These are phyloP conservation scores for Citrus unshiu DNA, from an alignment of 345 rosid species.

Conservation along the genomic window DNA sequence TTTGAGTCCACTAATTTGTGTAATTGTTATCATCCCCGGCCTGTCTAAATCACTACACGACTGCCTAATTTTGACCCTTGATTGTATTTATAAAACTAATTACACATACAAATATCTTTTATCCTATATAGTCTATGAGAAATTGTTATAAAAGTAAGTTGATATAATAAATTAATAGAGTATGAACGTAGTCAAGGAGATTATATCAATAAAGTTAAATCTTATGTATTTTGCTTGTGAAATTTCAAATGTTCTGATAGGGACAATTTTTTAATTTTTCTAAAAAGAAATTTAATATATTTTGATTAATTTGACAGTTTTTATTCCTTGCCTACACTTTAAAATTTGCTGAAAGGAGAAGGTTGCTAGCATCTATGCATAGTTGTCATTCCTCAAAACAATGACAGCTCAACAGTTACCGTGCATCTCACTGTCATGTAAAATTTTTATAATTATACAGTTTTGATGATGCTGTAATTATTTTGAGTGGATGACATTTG, in stretches of 20 bases:
- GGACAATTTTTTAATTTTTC: not conserved
- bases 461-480: constrained; percentile 17
- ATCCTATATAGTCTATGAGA: not conserved
- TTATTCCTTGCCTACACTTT: not conserved
- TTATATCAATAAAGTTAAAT: not conserved
- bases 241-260: not conserved
- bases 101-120: not conserved
- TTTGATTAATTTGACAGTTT: not conserved
- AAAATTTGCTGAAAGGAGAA: not conserved
- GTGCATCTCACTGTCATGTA: constrained; percentile 13
- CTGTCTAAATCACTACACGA: not conserved
- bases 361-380: not conserved
- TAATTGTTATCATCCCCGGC: not conserved
- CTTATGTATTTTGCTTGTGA: not conserved
- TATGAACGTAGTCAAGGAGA: not conserved
- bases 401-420: constrained; percentile 33
- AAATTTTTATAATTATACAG: not conserved
- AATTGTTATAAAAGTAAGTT: not conserved
- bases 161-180: not conserved
- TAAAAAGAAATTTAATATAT: not conserved
- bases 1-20: not conserved
- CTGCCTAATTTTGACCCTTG: not conserved
- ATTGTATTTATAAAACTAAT: not conserved
- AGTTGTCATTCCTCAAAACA: constrained; percentile 28
- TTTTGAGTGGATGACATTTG: not conserved